Base-by-base conservation (phyloP, 1,284 basidiomycete species). In the Cryptococcus sp. region DNA sequence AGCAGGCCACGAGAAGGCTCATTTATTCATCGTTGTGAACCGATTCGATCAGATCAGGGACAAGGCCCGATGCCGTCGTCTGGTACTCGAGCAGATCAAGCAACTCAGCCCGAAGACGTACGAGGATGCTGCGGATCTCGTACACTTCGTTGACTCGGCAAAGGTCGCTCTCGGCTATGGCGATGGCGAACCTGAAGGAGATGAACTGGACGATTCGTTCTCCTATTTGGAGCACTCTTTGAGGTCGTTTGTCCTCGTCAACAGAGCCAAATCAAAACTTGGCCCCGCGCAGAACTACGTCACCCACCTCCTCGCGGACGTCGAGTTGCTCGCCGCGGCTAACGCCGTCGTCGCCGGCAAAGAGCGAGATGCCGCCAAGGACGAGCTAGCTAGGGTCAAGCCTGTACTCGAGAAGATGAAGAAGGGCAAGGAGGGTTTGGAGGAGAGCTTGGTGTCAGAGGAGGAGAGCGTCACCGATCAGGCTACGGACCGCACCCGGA, bases 11-110 rank as follows among this genome's bases (percentile, higher is more conserved):
- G 96, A 99, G 81, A 99, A 99, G 82, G 93, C 95, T 0, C 96
- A 96, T 76, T 83, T 99, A 41, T 99, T 99, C 82, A 90, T 99
- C 71, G 96, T 99, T 50, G 95, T 99, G 74, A 99, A 99, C 85
- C 94, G 97, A 79, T 99, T 88, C 75, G 93, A 93, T 72, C 89
- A 91, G 74, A 97, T 99, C 80, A 85, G 87, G 73, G 91, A 98
- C 84, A 97, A 98, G 82, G 90, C 90, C 51, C 91, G 93, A 79
- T 99, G 95, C 80, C 86, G 87, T 70, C 85, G 90, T 50, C 80
- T 89, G 22, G 91, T 99, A 48, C 85, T 97, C 49, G 93, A 99
- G 62, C 95, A 99, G 80, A 93, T 99, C 82, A 89, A 87, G 72
- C 85, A 91, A 70, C 85, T 99, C 67, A 93, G 90, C 70, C 95